Conservation (phyloP, 2,329 filamentous ascomycete species). For the Orbilia blumenaviensis region DNA sequence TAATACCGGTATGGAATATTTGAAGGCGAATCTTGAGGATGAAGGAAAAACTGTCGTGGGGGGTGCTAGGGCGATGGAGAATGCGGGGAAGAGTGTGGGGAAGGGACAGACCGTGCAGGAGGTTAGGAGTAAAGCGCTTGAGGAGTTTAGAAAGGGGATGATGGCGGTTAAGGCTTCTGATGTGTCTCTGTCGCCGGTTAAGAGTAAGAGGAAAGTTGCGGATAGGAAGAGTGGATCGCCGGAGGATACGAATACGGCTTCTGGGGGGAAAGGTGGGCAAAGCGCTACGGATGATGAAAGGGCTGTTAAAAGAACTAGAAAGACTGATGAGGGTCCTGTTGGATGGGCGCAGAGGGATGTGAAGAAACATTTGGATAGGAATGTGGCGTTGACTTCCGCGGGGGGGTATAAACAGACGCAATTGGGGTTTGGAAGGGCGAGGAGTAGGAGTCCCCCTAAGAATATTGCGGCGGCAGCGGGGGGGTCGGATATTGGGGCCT, state of each 20-base stretch:
- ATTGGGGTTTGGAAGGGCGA: slow-evolving; percentile 28
- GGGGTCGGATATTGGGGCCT: too few species aligned
- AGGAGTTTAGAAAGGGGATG: slow-evolving; percentile 24
- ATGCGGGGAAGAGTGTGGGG: slow-evolving; percentile 7
- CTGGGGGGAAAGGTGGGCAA: not conserved
- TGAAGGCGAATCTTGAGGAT: slow-evolving; percentile 54
- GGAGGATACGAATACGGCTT: too few species aligned
- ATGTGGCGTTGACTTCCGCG: slow-evolving; percentile 27
- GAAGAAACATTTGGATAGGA: slow-evolving; percentile 42
- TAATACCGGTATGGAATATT: slow-evolving; percentile 56
- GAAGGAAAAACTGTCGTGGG: slow-evolving; percentile 26
- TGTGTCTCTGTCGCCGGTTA: slow-evolving; percentile 44
- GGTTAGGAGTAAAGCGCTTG: slow-evolving; percentile 9
- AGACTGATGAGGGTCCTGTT: slow-evolving; percentile 14
- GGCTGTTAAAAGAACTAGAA: slow-evolving; percentile 33
- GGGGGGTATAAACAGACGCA: slow-evolving; percentile 38
- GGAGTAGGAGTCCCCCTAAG: slow-evolving; percentile 46
- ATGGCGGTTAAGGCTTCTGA: slow-evolving; percentile 23
- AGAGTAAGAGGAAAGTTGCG: slow-evolving; percentile 41
- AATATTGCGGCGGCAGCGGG: not conserved
- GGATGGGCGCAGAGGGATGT: slow-evolving; percentile 49
- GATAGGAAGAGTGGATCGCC: slow-evolving; percentile 26
- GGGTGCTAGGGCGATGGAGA: not conserved
- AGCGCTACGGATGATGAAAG: slow-evolving; percentile 4
- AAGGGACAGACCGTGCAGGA: slow-evolving; percentile 23